Conservation (phyloP, 371 early-diverging fungal species). For the Syncephalis fuscata region DNA sequence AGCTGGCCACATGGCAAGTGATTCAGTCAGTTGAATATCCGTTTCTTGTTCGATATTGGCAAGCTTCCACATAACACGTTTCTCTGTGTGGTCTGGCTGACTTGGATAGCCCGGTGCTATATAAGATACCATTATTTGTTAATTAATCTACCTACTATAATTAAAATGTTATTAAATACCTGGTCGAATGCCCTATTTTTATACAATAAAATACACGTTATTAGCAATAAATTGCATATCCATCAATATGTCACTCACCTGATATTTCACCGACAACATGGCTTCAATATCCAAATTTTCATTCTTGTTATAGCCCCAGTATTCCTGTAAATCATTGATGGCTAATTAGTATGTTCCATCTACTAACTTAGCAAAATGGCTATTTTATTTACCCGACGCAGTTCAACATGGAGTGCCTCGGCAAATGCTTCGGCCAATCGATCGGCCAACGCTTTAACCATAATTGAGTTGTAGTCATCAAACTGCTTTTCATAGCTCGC, state of each 20-base stretch:
- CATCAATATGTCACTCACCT: constrained; percentile 29
- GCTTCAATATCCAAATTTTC: constrained; percentile 60
- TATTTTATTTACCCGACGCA: constrained; percentile 26
- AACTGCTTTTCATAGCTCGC: constrained; percentile 47
- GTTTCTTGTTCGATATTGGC: constrained; percentile 54
- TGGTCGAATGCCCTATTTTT: no score
- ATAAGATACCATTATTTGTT: constrained; percentile 27
- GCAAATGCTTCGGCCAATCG: constrained; percentile 86
- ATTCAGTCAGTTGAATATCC: constrained; percentile 74
- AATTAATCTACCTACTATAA: no score
- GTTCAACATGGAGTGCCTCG: constrained; percentile 69
- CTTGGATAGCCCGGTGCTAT: constrained; percentile 85
- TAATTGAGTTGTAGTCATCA: constrained; percentile 79
- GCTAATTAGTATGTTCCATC: no score
- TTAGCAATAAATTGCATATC: no score
- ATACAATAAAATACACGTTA: no score
- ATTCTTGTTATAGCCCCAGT: constrained; percentile 74
- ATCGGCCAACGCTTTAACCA: constrained; percentile 87
- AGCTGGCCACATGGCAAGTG: constrained; percentile 82
- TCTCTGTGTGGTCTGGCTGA: constrained; percentile 84
- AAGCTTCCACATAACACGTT: constrained; percentile 75
- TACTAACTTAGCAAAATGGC: no score
- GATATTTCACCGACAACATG: constrained; percentile 73
- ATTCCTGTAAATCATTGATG: constrained; percentile 20
- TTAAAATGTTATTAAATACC: no score